Base-by-base conservation (phyloP, 1,284 basidiomycete genomes). In the Cryptococcus sp. region DNA sequence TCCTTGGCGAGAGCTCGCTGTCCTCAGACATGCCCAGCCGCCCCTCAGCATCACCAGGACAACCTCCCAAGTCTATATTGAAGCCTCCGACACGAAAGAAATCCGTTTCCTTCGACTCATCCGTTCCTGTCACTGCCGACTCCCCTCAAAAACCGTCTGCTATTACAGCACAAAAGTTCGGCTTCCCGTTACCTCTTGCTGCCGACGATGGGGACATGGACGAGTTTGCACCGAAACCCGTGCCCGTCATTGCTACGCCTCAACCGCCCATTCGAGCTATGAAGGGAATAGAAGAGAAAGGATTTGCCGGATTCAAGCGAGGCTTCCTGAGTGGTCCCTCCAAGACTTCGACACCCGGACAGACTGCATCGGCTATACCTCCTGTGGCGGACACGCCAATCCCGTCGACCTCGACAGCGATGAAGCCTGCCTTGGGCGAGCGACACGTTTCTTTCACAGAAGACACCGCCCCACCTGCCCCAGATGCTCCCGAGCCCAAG, bases 31-130 rank as follows among this genome's bases (percentile, higher is more conserved):
- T 35, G 11, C 47, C 52, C 17, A 57, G 49, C 35, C 55, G 30
- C 35, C 40, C 50, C 16, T 54, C 58, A 20, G 13, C 45, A 2
- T 38, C 42, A 13, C n/a, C 47, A 20, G 27, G 60, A 4, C 23
- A 23, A 16, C 58, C 54, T 10, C 62, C 69, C 1, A 72, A 73
- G 50, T 70, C 67, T 2, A 76, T 76, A 23, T 64, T 77, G 39
- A 76, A 77, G 59, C 59, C 65, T 15, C 68, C 70, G 0, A 38
- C 58, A 13, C 68, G 69, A 3, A 77, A 76, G 52, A 77, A 77
- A 61, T 70, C 67, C 17, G 75, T 77, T 17, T 63, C 72, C 3
- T 77, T 77, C 51, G 75, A 77, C 60, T 62, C 66, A 0, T 68
- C 69, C 17, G 61, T 75, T 4, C 73, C 72, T 11, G 47, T 68